Base-by-base conservation (phyloP, 1,284 basidiomycete genomes). In the Meira nashicola region DNA sequence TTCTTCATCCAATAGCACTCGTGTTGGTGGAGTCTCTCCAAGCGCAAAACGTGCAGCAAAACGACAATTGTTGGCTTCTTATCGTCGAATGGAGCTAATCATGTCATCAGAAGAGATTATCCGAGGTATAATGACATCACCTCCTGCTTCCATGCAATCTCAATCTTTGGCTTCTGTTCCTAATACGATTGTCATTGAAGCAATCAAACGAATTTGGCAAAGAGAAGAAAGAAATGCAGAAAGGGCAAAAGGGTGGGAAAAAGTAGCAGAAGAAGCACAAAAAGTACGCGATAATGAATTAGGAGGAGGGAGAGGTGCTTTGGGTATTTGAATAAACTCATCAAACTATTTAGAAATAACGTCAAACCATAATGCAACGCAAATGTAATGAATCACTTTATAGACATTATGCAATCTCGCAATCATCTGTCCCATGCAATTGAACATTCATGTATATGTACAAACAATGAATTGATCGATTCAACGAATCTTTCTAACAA, bases 41-140 rank as follows among this genome's bases (percentile, higher is more conserved):
- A 48, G 46, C 12, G 46, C 17, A 17, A 76, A 57, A 17, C 60
- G 74, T 1, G 70, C 73, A 1, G 68, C 70, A 8, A 71, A 68
- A 58, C 70, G 69, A 28, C 72, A 76, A 56, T 55, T 73, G 44
- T 53, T 72, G 33, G 67, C 72, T 6, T 54, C 62, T 25, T 69
- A 65, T 46, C 63, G 68, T 15, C 54, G 49, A 52, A 60, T 69
- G 15, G 58, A 52, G 21, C 60, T 74, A 15, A 57, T 57, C 50
- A 62, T 73, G 58, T 19, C 50, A 1, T 25, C 28, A 0, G 69
- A 74, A 11, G 71, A 74, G 41, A 63, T 73, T 3, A 54, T 62
- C 39, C 40, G 65, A 4, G 73, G 71, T 11, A 68, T 74, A 46
- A 67, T 59, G 12, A 73, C 72, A 28, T 2, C 25, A 23, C 37